Evolutionary conservation across 805 yeast genomes (phyloP).

Genomic region (Yamadazyma takamatsuzukensis): DNA sequence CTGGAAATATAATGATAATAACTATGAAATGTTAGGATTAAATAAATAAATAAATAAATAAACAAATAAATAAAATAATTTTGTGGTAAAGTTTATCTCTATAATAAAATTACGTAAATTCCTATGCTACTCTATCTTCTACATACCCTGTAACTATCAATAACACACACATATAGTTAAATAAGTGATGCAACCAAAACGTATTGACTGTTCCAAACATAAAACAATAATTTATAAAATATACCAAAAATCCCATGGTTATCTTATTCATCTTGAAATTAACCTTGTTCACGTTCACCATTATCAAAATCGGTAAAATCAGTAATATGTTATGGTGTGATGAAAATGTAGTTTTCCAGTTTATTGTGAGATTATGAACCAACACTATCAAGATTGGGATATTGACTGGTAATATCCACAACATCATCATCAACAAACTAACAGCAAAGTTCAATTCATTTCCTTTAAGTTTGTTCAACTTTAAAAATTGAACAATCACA

Average conservation of each 20-base stretch:
- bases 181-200: slow-evolving; percentile 79
- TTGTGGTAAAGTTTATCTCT: no score
- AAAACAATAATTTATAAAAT: slow-evolving; percentile 57
- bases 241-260: slow-evolving; percentile 35
- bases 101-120: no score
- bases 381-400: slow-evolving; percentile 78
- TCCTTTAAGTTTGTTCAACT: slow-evolving; percentile 35
- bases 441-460: slow-evolving; percentile 54
- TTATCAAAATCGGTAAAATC: slow-evolving; percentile 60
- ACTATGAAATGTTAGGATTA: no score
- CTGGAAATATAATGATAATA: no score
- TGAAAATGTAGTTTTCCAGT: slow-evolving; percentile 80
- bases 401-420: slow-evolving; percentile 77
- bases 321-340: slow-evolving; percentile 84
- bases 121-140: background rate
- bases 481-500: slow-evolving; percentile 53
- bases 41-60: no score
- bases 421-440: slow-evolving; percentile 62
- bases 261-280: slow-evolving; percentile 2
- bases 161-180: slow-evolving; percentile 62
- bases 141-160: slow-evolving; percentile 15
- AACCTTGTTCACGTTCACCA: slow-evolving; percentile 7
- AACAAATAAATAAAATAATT: no score
- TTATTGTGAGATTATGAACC: slow-evolving; percentile 70
- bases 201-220: slow-evolving; percentile 77